These are phyloP conservation scores for Dactylonectria estremocensis DNA, from an alignment of 2,329 filamentous ascomycete genomes.

Conservation along the genomic window DNA sequence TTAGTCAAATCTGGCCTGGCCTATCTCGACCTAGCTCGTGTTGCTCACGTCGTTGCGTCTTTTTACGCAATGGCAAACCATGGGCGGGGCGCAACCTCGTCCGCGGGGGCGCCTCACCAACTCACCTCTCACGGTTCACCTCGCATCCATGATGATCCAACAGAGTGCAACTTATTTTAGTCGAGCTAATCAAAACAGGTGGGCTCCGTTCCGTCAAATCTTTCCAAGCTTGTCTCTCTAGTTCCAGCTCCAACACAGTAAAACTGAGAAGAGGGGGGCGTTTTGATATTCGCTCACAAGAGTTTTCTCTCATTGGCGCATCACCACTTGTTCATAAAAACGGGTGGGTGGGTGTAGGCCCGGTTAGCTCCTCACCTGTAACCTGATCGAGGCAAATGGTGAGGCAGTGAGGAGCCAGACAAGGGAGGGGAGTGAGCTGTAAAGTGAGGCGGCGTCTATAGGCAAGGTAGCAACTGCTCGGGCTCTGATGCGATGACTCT, in stretches of 20 bases:
- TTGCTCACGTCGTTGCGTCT: conserved; percentile 48
- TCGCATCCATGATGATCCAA: conserved; percentile 21
- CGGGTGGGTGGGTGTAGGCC: conserved; percentile 15
- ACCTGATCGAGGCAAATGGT: conserved; percentile 7
- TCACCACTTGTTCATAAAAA: conserved; percentile 5
- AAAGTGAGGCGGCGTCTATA: conserved; percentile 21
- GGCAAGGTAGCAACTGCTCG: conserved; percentile 3
- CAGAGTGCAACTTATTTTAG: neutral
- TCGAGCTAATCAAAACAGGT: conserved; percentile 12
- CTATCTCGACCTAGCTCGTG: conserved; percentile 29
- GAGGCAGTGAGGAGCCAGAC: neutral
- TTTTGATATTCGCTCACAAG: conserved; percentile 17
- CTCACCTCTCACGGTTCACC: conserved; percentile 14
- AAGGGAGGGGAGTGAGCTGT: neutral
- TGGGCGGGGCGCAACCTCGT: conserved; percentile 38
- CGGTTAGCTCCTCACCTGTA: conserved; percentile 17
- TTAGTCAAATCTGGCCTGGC: conserved; percentile 13
- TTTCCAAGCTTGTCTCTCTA: conserved; percentile 17
- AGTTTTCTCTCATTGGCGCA: neutral
- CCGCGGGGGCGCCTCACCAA: conserved; percentile 22
- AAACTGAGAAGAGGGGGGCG: conserved; percentile 1
- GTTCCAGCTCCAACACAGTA: conserved; percentile 4
- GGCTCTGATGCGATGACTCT: conserved; percentile 24
- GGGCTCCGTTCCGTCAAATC: conserved; percentile 9
- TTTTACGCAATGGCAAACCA: conserved; percentile 48